Evolutionary conservation across 2,329 filamentous ascomycete genomes (phyloP).

Genomic region (Aureobasidium melanogenum): DNA sequence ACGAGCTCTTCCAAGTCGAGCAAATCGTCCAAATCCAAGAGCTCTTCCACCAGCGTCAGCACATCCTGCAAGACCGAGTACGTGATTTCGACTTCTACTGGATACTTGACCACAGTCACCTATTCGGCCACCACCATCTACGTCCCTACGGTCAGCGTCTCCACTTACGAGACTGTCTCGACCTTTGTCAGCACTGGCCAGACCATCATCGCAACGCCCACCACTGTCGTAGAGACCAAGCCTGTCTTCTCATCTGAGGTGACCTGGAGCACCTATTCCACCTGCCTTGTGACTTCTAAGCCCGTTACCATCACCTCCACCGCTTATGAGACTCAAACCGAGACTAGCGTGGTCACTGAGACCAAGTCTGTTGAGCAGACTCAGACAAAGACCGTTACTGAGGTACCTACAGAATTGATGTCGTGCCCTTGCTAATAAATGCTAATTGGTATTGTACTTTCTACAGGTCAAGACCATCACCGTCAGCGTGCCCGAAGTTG

Average conservation of each 20-base stretch:
- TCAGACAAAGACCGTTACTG: not conserved
- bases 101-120: not conserved
- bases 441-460: not conserved
- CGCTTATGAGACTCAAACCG: not conserved
- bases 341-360: not conserved
- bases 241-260: not conserved
- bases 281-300: not conserved
- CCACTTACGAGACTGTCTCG: not conserved
- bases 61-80: slow-evolving; percentile 3
- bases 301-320: not conserved
- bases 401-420: not conserved
- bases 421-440: not conserved
- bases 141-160: not conserved
- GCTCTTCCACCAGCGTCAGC: not conserved
- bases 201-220: not conserved
- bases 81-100: not conserved
- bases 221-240: not conserved
- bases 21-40: not conserved
- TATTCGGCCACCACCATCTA: not conserved
- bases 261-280: not conserved
- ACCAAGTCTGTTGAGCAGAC: not conserved
- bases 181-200: no score
- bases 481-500: not conserved
- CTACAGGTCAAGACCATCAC: not conserved
- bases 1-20: not conserved